Base-by-base conservation (phyloP, 257 asterid genomes). In the Coffea canephora region DNA sequence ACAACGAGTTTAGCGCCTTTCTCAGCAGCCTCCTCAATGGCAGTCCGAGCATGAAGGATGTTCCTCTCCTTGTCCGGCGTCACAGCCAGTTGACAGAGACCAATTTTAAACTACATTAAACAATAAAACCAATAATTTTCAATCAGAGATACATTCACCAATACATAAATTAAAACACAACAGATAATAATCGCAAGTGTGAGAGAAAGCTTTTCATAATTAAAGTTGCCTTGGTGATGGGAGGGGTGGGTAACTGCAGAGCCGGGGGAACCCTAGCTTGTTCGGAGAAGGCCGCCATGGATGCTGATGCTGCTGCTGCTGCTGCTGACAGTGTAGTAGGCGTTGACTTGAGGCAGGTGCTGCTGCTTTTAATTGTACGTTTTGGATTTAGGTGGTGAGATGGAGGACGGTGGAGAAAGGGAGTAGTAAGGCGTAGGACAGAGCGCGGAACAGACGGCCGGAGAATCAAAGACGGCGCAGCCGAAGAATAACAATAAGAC, bases 1-100 rank as follows among this genome's bases (percentile, higher is more conserved):
- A 93, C 89, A 73, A 95, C 89, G 75, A 95, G 98, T 87, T 89
- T 90, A 2, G 95, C 97, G 36, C 98, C 98, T 79, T 88, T 93
- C 81, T 86, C 90, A 15, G 92, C 99, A 81, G 98, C 97, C 85
- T 89, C 98, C 89, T 89, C 95, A 11, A 95, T 71, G 10, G 96
- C 95, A 9, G 86, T 66, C 39, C 97, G 91, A 4, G 97, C 97
- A 79, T 89, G 97, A 61, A 57, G 69, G 74, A 95, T 95, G 86
- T 95, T 95, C 82, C 85, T 87, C 76, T 89, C 96, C 89, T 95
- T 93, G 80, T 92, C 97, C 46, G 92, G 89, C 69, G 95, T 95
- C 85, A 95, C 98, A 75, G 86, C 83, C 86, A 93, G 87, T 81
- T 93, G 98, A 84, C 98, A 93, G 19, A 95, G 76, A 23, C 93